Evolutionary conservation across 805 yeast genomes (phyloP).

Genomic region (Saccharomycopsis sp.): DNA sequence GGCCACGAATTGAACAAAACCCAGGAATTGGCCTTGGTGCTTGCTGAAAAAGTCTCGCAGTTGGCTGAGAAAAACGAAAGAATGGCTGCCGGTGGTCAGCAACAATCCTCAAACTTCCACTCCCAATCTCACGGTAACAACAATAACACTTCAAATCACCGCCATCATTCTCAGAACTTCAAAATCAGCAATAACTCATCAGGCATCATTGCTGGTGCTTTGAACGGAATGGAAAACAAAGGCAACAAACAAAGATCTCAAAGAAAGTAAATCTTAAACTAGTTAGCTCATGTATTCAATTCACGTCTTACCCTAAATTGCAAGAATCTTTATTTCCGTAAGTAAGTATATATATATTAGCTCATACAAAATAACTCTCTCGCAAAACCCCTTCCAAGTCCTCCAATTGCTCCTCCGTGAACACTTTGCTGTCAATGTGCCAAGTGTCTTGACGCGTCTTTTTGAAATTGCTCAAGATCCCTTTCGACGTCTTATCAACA

Average conservation of each 20-base stretch:
- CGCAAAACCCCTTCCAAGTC: slow-evolving; percentile 91
- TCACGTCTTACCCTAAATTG: not conserved
- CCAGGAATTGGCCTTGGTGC: slow-evolving; percentile 77
- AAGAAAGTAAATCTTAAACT: slow-evolving; percentile 6
- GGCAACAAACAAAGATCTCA: slow-evolving; percentile 5
- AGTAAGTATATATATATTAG: not conserved
- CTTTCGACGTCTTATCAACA: slow-evolving; percentile 78
- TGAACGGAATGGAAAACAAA: slow-evolving; percentile 28
- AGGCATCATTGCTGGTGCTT: slow-evolving; percentile 31
- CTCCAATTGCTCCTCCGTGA: slow-evolving; percentile 70
- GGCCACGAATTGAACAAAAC: slow-evolving; percentile 76
- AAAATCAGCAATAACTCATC: slow-evolving; percentile 27
- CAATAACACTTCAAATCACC: slow-evolving; percentile 20
- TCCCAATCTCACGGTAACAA: slow-evolving; percentile 22
- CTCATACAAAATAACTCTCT: slow-evolving; percentile 73
- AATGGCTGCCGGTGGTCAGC: slow-evolving; percentile 69
- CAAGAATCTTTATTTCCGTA: no score
- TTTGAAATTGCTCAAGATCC: slow-evolving; percentile 71
- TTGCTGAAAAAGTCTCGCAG: slow-evolving; percentile 73
- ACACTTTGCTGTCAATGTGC: slow-evolving; percentile 77
- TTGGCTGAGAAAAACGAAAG: slow-evolving; percentile 81
- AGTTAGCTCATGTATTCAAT: not conserved
- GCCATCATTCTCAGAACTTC: slow-evolving; percentile 26
- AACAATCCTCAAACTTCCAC: slow-evolving; percentile 24
- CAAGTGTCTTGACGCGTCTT: slow-evolving; percentile 92